Base-by-base conservation (phyloP, 345 rosid genomes). In the Linum tenue region DNA sequence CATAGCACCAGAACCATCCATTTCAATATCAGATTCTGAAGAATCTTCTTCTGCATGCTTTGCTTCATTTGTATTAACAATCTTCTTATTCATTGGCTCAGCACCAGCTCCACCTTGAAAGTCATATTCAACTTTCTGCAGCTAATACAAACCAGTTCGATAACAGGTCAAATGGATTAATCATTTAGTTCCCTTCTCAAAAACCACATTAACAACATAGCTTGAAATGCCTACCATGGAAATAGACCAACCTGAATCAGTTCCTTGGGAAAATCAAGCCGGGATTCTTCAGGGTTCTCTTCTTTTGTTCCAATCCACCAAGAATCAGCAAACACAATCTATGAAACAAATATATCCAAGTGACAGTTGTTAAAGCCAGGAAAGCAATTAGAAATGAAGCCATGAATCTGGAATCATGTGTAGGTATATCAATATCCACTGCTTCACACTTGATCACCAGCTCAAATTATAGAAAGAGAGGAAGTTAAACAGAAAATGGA, bases 271-370 rank as follows among this genome's bases (percentile, higher is more conserved):
- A 92, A 88, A 36, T 86, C 87, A 62, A 92, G 90, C 3, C 75
- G 78, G 0, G 71, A 80, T 83, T 92, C 97, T 43, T 86, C 87
- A 0, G 90, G 97, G 64, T 90, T 92, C n/a, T 92, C 89, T 35
- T 90, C 95, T 74, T 83, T 82, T 31, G 75, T 86, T 43, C 98
- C 98, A 76, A 92, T 86, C 98, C 96, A 92, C 96, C 98, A 90
- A 55, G 84, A 90, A 59, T 92, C 96, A 68, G 98, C 82, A 79
- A 90, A 92, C 40, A 86, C 89, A 84, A 92, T 81, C 98, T 89
- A 73, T 67, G n/a, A 62, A 60, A 17, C 38, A 16, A 42, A 70
- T 71, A 41, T 5, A 62, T n/a, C 41, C 60, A 57, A 57, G 7
- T 15, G 31, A 11, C 14, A 9, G 7, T 39, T 59, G 7, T 31